Evolutionary conservation across 2,329 filamentous ascomycete species (phyloP).

Genomic region (Colletotrichum sp.): DNA sequence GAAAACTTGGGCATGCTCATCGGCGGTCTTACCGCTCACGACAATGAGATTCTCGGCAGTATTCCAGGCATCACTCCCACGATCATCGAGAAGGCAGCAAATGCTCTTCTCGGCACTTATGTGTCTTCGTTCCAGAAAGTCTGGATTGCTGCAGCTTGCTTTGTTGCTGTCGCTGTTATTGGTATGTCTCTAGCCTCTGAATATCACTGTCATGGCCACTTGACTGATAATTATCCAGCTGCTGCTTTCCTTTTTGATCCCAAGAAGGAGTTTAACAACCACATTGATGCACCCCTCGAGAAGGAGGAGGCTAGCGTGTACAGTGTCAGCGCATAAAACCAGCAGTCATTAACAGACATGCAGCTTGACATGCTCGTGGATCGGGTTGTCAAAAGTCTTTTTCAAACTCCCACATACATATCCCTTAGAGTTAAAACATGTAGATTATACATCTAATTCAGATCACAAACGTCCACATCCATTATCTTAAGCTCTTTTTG

Average conservation of each 20-base stretch:
- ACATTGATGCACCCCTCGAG: constrained; percentile 40
- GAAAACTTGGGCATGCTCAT: constrained; percentile 30
- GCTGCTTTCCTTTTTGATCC: constrained; percentile 31
- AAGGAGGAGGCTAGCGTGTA: constrained; percentile 26
- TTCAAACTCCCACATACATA: background rate
- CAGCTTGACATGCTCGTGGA: background rate
- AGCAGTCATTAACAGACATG: background rate
- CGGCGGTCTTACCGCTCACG: constrained; percentile 26
- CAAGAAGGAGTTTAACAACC: constrained; percentile 39
- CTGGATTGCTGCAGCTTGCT: constrained; percentile 34
- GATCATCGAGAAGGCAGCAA: constrained; percentile 30
- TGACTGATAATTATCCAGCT: background rate
- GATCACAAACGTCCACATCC: background rate
- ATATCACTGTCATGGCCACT: background rate
- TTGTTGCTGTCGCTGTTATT: constrained; percentile 32
- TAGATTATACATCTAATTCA: background rate
- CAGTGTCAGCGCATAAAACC: background rate
- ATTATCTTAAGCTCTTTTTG: no score
- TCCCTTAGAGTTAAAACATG: background rate
- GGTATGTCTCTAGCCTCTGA: constrained; percentile 21
- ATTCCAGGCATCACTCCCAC: constrained; percentile 33
- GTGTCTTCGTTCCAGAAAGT: constrained; percentile 32
- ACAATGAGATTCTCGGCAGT: constrained; percentile 27
- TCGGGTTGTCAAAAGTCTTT: background rate
- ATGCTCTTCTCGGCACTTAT: constrained; percentile 32